These are phyloP conservation scores for Trichoderma arundinaceum DNA, from an alignment of 2,329 filamentous ascomycete genomes.

Conservation along the genomic window DNA sequence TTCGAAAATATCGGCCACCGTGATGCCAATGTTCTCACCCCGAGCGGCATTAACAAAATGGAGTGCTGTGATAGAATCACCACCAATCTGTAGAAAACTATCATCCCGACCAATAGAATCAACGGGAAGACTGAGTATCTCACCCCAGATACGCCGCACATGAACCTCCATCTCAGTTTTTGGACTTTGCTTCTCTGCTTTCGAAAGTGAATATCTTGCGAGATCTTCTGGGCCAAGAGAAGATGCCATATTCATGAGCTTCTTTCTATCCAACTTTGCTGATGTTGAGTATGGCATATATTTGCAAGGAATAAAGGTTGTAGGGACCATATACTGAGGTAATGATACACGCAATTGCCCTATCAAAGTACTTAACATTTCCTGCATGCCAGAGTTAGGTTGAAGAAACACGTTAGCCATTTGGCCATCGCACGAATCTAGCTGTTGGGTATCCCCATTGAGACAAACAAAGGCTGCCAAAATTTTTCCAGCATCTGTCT, in stretches of 20 bases:
- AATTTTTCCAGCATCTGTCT: background rate
- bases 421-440: rapidly evolving
- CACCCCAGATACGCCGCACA: background rate
- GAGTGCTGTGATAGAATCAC: slow-evolving; percentile 33
- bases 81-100: slow-evolving; percentile 28
- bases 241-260: background rate
- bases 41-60: background rate
- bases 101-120: background rate
- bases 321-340: background rate
- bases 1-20: slow-evolving; percentile 31
- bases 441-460: background rate
- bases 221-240: background rate
- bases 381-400: background rate
- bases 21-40: slow-evolving; percentile 1
- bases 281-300: slow-evolving; percentile 6
- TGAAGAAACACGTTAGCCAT: background rate
- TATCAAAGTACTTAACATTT: background rate
- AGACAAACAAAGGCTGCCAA: background rate
- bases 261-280: slow-evolving; percentile 1
- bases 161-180: background rate
- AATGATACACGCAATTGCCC: background rate
- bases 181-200: background rate
- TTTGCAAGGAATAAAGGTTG: background rate
- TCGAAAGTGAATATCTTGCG: background rate
- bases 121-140: background rate